Percentiles rank a stretch among this genome's conserved stretches.
These are phyloP conservation scores for Yarrowia sp. DNA, from an alignment of 805 yeast species.

Conservation along the genomic window DNA sequence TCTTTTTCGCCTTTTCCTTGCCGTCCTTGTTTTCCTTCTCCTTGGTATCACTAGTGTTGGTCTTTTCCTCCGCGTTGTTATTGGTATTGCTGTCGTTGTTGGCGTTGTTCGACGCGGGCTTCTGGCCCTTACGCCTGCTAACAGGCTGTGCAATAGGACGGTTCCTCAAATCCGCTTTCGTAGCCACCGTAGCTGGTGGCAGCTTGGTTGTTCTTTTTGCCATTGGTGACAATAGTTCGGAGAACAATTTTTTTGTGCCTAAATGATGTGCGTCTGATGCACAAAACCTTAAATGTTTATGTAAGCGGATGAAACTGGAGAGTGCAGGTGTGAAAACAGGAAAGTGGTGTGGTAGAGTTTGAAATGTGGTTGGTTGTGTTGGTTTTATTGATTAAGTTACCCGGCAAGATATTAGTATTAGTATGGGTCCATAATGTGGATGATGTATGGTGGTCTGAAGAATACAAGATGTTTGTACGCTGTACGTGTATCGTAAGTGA, in stretches of 20 bases:
- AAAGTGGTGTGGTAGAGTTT: background rate
- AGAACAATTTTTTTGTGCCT: slow-evolving; percentile 30
- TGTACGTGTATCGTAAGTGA: too few species aligned
- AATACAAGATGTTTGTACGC: too few species aligned
- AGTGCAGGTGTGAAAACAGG: background rate
- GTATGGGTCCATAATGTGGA: too few species aligned
- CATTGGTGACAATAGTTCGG: slow-evolving; percentile 28
- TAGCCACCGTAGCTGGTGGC: slow-evolving; percentile 34
- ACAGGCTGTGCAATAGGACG: slow-evolving; percentile 29
- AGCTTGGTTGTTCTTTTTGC: slow-evolving; percentile 30
- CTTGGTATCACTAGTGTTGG: slow-evolving; percentile 13
- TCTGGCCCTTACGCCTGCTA: slow-evolving; percentile 20
- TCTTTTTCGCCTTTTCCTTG: slow-evolving; percentile 12
- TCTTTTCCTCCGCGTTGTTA: slow-evolving; percentile 5
- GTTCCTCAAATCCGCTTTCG: slow-evolving; percentile 30
- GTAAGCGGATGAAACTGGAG: background rate
- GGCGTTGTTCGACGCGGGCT: background rate
- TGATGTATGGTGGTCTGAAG: too few species aligned
- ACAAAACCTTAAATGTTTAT: slow-evolving; percentile 15
- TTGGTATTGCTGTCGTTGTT: slow-evolving; percentile 5
- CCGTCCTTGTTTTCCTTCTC: slow-evolving; percentile 6
- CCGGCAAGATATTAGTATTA: too few species aligned
- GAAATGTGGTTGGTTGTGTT: too few species aligned
- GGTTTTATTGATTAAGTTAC: too few species aligned
- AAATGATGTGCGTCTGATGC: slow-evolving; percentile 22